These are phyloP conservation scores for Pseudocercospora fijiensis DNA, from an alignment of 2,329 filamentous ascomycete genomes.

Conservation along the genomic window DNA sequence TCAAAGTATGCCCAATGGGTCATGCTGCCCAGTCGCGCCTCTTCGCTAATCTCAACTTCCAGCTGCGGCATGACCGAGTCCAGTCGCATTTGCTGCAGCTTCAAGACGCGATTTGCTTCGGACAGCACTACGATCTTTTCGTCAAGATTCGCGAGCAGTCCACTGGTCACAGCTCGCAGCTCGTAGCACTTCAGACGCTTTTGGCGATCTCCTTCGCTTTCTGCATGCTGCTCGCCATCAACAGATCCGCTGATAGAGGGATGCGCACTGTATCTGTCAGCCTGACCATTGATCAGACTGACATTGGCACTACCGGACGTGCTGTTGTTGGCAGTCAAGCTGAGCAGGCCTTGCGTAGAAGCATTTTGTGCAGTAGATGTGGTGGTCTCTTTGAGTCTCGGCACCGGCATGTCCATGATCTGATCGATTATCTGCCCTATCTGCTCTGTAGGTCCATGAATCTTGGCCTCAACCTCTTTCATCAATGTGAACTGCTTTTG, in stretches of 20 bases:
- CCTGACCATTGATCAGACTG: slow-evolving; percentile 41
- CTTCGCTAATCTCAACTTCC: slow-evolving; percentile 85
- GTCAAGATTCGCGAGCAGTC: slow-evolving; percentile 86
- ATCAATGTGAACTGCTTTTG: slow-evolving; percentile 92
- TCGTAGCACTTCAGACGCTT: slow-evolving; percentile 60
- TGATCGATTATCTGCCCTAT: slow-evolving; percentile 72
- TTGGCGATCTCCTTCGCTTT: slow-evolving; percentile 52
- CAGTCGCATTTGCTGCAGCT: slow-evolving; percentile 79
- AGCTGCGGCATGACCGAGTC: slow-evolving; percentile 85
- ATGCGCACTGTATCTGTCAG: slow-evolving; percentile 28
- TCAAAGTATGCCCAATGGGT: slow-evolving; percentile 96
- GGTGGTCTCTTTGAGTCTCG: slow-evolving; percentile 35
- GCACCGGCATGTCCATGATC: slow-evolving; percentile 52
- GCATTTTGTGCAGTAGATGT: slow-evolving; percentile 10
- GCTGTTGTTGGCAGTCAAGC: slow-evolving; percentile 43
- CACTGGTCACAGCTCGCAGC: slow-evolving; percentile 73
- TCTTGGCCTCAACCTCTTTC: slow-evolving; percentile 97
- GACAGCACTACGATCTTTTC: slow-evolving; percentile 97
- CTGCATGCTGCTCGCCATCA: slow-evolving; percentile 29
- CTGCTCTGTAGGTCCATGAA: slow-evolving; percentile 81
- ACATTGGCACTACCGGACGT: slow-evolving; percentile 40
- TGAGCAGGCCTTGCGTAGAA: slow-evolving; percentile 27
- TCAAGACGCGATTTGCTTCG: slow-evolving; percentile 84
- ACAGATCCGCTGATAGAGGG: slow-evolving; percentile 30
- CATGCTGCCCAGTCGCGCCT: slow-evolving; percentile 86